Evolutionary conservation across 2,329 filamentous ascomycete genomes (phyloP), one percentile per base, ranked within the genome.

Genomic region (Colletotrichum higginsianum): DNA sequence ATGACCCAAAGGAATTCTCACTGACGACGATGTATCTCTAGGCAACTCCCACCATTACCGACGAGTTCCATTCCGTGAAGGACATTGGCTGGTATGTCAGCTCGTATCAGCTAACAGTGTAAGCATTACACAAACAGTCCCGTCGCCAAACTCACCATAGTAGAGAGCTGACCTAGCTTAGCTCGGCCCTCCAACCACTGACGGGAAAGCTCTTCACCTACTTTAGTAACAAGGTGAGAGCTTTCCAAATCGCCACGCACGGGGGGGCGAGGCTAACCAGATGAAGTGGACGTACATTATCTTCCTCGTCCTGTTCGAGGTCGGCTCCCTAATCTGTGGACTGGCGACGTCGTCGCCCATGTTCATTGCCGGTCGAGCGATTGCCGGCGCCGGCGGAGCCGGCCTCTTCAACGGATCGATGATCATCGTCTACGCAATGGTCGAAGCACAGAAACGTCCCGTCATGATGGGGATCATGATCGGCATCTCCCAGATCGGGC

Each of bases 11-110:
- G 26, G 26, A 26, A 26, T 4, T 26, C 26, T 26, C 26, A 26
- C 26, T 26, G 26, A 26, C 26, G 3, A 26, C 4, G 26, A 26
- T 26, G 26, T 4, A 40, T 26, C n/a, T 21, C 15, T 26, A 60
- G 82, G 82, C 86, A 4, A 82, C 86, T 65, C 86, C 86, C 1
- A 78, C 79, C 46, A 88, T 89, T 61, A 88, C 86, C 0, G 83
- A 81, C 62, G 80, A 86, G 38, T 86, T 87, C 76, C 82, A 87
- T 65, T 84, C 85, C 15, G 78, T 88, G 0, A 76, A 79, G 6
- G 87, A 89, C 74, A 84, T 89, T 13, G 87, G 87, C 47, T 90
- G 88, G 88, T 89, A 89, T 75, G 85, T 83, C 6, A 84, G 83
- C 65, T 83, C 85, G 30, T 87, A 86, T 74, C 82, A 84, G 42